Evolutionary conservation across 306 rosid species (phyloP), one percentile per base, ranked within the genome.

Genomic region (Urtica urens): DNA sequence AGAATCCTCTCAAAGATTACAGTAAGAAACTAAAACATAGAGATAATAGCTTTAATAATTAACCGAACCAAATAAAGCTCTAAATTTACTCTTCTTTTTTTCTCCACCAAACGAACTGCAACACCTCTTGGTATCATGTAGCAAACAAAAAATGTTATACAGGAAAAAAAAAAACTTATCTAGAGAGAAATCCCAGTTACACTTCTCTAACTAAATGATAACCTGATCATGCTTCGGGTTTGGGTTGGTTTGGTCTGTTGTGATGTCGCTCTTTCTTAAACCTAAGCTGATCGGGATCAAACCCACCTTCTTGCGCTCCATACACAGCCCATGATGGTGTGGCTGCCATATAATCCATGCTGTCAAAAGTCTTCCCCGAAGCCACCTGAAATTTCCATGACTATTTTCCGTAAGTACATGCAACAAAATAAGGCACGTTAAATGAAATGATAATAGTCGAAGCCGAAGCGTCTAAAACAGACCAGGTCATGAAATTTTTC

Each of bases 401-500:
- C n/a, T n/a, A n/a, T n/a, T 39, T 56, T 66, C 56, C 49, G 16
- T 30, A 44, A 45, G 40, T 8, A 20, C 50, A 7, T 7, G 13
- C 13, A 31, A 23, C 50, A n/a, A n/a, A n/a, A n/a, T n/a, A n/a
- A n/a, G n/a, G n/a, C n/a, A n/a, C n/a, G n/a, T n/a, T n/a, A n/a
- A 45, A 2, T 39, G 45, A 61, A 28, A 33, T 69, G 52, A 10
- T 33, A 41, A 69, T 46, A 11, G 9, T 25, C 31, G 12, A 10
- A n/a, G n/a, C n/a, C n/a, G n/a, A n/a, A n/a, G n/a, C n/a, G n/a
- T n/a, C n/a, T 17, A 48, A 38, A 29, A 60, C 84, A 13, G 35
- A 87, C 99, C 95, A 90, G 71, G 61, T 82, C 85, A 55, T 90
- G 94, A 55, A 90, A 90, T 69, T 77, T 90, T 34, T 79, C 95